These are phyloP conservation scores for Leccinum fibrillosum DNA, from an alignment of 768 basidiomycete genomes.

Conservation along the genomic window DNA sequence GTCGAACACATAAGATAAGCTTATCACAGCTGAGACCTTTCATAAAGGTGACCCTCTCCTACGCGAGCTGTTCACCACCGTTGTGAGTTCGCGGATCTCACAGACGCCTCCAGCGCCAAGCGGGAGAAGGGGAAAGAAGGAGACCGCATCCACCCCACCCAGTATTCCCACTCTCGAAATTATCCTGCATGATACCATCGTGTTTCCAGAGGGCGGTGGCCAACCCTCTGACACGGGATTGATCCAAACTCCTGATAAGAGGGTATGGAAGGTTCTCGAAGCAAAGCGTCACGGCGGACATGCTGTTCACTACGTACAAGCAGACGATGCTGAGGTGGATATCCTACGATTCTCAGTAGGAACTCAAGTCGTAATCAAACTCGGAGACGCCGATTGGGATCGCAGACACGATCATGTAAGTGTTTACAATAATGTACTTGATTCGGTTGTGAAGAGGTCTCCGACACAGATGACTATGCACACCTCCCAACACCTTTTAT, in stretches of 20 bases:
- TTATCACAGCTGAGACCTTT: constrained; percentile 7
- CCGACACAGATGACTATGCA: constrained; percentile 71
- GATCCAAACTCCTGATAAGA: constrained; percentile 40
- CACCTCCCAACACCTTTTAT: constrained; percentile 80
- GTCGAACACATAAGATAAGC: constrained; percentile 4
- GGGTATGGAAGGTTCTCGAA: constrained; percentile 56
- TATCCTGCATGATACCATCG: constrained; percentile 69
- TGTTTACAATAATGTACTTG: constrained; percentile 5
- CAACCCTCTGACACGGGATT: constrained; percentile 78
- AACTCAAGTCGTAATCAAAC: constrained; percentile 46
- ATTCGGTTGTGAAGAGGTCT: not conserved
- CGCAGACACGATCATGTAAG: constrained; percentile 74
- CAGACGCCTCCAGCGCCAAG: constrained; percentile 37
- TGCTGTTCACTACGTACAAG: constrained; percentile 69
- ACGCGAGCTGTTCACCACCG: constrained; percentile 51
- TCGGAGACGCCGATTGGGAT: constrained; percentile 58
- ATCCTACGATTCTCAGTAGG: constrained; percentile 52
- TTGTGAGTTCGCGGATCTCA: constrained; percentile 49
- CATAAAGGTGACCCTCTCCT: constrained; percentile 67
- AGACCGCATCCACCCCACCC: constrained; percentile 42
- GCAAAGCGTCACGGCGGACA: constrained; percentile 67
- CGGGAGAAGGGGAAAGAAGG: constrained; percentile 56
- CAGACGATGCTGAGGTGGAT: constrained; percentile 37
- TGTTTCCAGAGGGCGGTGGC: constrained; percentile 83
- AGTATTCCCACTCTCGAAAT: constrained; percentile 57